Percentiles rank a stretch among this genome's conserved stretches.
phyloP scores from a whole-genome alignment of 1,284 basidiomycete species.

The Ustilago vetiveriae region DNA sequence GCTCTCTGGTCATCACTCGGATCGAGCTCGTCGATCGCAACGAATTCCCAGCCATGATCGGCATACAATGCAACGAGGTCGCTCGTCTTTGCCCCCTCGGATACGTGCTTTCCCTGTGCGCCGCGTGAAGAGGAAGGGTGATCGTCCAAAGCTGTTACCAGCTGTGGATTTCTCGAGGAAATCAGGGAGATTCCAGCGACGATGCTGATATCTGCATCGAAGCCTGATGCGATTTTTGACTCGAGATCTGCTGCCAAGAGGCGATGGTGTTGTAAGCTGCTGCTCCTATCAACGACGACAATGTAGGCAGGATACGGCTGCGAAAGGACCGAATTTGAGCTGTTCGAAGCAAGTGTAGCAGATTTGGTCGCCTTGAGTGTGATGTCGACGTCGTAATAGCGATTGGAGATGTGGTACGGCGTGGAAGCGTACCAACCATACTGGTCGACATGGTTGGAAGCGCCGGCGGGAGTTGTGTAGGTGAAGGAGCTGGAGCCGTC shows the following conservation, averaged over 20 bases:
- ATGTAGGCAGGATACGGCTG: slow-evolving; percentile 31
- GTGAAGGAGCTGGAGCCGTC: slow-evolving; percentile 37
- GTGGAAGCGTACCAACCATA: slow-evolving; percentile 16
- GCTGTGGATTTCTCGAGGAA: slow-evolving; percentile 5
- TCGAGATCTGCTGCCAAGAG: slow-evolving; percentile 14
- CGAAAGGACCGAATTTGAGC: slow-evolving; percentile 1
- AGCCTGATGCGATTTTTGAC: slow-evolving; percentile 15
- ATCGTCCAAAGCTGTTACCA: slow-evolving; percentile 19
- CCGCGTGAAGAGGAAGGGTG: slow-evolving; percentile 2
- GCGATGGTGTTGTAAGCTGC: slow-evolving; percentile 25
- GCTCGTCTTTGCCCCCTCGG: slow-evolving; percentile 10
- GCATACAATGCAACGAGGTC: slow-evolving; percentile 54
- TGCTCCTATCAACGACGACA: slow-evolving; percentile 30
- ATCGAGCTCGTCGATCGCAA: slow-evolving; percentile 42
- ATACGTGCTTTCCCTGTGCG: not conserved
- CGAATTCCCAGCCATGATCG: slow-evolving; percentile 57
- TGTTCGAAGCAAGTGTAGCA: not conserved
- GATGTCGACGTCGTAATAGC: slow-evolving; percentile 57
- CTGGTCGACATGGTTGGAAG: not conserved
- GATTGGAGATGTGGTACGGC: slow-evolving; percentile 54
- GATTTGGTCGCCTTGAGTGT: slow-evolving; percentile 31
- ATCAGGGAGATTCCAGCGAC: slow-evolving; percentile 27
- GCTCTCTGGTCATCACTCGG: not conserved
- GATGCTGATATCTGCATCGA: slow-evolving; percentile 39
- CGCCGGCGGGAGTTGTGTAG: slow-evolving; percentile 13